Percentiles rank a stretch among this genome's conserved stretches.
Evolutionary conservation across 192 early-diverging fungal genomes (phyloP).

Genomic region (Coemansia brasiliensis): DNA sequence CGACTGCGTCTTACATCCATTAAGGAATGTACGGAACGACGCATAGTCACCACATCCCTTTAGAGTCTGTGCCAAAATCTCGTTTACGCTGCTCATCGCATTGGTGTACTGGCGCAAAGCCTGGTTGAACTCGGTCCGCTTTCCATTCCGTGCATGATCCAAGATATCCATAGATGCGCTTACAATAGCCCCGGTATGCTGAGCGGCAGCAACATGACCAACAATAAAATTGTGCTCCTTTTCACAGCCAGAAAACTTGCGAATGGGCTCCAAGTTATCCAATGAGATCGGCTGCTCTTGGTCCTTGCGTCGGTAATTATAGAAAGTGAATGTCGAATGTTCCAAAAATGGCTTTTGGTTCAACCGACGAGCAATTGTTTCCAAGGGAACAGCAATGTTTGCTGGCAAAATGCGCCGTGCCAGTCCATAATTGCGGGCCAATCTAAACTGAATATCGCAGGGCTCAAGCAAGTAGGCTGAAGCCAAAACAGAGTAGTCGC

Average conservation of each 20-base stretch:
- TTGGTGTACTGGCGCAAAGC: constrained; percentile 59
- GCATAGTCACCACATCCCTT: constrained; percentile 68
- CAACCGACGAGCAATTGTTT: constrained; percentile 68
- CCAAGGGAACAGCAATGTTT: constrained; percentile 78
- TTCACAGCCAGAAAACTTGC: constrained; percentile 71
- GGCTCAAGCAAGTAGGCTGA: constrained; percentile 89
- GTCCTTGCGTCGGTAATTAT: constrained; percentile 82
- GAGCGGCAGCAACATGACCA: constrained; percentile 87
- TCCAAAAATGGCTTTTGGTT: constrained; percentile 77
- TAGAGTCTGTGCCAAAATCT: constrained; percentile 82
- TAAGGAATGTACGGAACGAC: constrained; percentile 91
- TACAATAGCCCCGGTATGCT: constrained; percentile 69
- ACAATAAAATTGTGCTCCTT: constrained; percentile 83
- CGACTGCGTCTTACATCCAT: constrained; percentile 84
- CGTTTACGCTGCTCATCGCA: constrained; percentile 70
- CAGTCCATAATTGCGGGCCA: constrained; percentile 74
- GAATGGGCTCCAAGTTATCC: constrained; percentile 76
- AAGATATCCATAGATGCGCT: constrained; percentile 62
- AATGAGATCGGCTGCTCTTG: constrained; percentile 52
- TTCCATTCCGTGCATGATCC: constrained; percentile 46
- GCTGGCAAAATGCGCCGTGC: constrained; percentile 73
- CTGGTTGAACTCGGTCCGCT: constrained; percentile 66
- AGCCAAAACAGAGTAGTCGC: constrained; percentile 85
- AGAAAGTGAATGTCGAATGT: constrained; percentile 77
- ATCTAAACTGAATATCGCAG: constrained; percentile 76